These are phyloP conservation scores for Somion occarium DNA, from an alignment of 1,284 basidiomycete genomes.

Conservation along the genomic window DNA sequence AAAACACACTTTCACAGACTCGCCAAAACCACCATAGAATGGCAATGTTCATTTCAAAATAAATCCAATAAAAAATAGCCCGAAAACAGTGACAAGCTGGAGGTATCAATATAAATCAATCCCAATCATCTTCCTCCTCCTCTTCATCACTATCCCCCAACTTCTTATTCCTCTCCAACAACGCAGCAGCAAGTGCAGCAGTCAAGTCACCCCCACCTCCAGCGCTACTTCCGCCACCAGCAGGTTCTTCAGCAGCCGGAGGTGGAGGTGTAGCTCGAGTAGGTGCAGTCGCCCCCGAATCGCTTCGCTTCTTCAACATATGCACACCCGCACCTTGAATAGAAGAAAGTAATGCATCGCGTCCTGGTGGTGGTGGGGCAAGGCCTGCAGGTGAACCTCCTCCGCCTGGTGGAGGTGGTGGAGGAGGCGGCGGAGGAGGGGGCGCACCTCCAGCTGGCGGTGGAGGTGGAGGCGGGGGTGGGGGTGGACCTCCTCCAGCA, in stretches of 20 bases:
- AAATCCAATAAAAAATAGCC: background rate
- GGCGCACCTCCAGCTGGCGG: slow-evolving; percentile 27
- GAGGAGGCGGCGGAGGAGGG: slow-evolving; percentile 22
- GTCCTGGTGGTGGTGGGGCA: slow-evolving; percentile 38
- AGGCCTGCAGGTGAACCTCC: slow-evolving; percentile 16
- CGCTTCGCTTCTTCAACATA: slow-evolving; percentile 65
- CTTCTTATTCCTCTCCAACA: slow-evolving; percentile 81
- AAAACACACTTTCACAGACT: no score
- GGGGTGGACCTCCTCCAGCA: slow-evolving; percentile 24
- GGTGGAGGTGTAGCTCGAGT: slow-evolving; percentile 31
- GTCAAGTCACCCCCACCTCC: slow-evolving; percentile 54
- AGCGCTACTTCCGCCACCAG: slow-evolving; percentile 30
- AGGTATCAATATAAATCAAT: slow-evolving; percentile 35
- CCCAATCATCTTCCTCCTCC: slow-evolving; percentile 88
- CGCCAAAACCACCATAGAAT: no score
- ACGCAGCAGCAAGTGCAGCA: slow-evolving; percentile 60
- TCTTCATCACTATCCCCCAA: slow-evolving; percentile 91
- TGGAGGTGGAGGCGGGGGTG: slow-evolving; percentile 29
- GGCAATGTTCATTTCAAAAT: no score
- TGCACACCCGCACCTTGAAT: slow-evolving; percentile 71
- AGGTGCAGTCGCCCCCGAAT: slow-evolving; percentile 28
- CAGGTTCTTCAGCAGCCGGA: slow-evolving; percentile 33
- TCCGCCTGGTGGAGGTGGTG: slow-evolving; percentile 29
- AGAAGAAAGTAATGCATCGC: slow-evolving; percentile 59
- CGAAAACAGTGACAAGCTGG: background rate